Base-by-base conservation (phyloP, 1,284 basidiomycete species). In the Violaceomyces palustris region DNA sequence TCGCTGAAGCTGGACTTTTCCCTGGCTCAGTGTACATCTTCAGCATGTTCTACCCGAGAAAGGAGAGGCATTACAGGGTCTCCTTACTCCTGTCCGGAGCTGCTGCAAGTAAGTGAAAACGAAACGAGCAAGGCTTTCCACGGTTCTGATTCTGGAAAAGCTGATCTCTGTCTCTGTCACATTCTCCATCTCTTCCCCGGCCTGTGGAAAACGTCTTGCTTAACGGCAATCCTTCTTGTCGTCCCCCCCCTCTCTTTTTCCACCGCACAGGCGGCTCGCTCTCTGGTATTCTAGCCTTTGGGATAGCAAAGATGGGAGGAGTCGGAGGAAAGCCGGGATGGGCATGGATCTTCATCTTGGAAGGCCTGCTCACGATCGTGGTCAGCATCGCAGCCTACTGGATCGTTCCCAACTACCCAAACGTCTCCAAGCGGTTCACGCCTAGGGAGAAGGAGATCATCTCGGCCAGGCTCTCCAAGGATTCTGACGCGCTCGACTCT, bases 21-120 rank as follows among this genome's bases (percentile, higher is more conserved):
- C 81, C 81, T 4, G 82, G 82, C n/a, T 76, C 78, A 3, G 76
- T 82, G 11, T 83, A 79, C 57, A 64, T 83, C 2, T 82, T 84
- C 59, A 81, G 80, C 9, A 77, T 82, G 18, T 84, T 81, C 58
- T 84, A 84, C 73, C 77, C 45, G 68, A 77, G 80, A 74, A 60
- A 59, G 24, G 81, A 83, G 63, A 78, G 82, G 3, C 80, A 81
- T 49, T 80, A 79, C 75, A 76, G 83, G 30, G 80, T 83, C 2
- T 79, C 80, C 0, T 74, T 83, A 32, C 81, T 81, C 79, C 38
- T 61, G 1, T 50, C 47, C 4, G 59, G 42, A 15, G 59, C 54
- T 9, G 50, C 54, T n/a, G n/a, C n/a, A n/a, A n/a, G n/a, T n/a
- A n/a, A n/a, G n/a, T n/a, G n/a, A n/a, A 34, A 34, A 22, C 21